These are phyloP conservation scores for Leishmania amazonensis DNA, from an alignment of 208 protist genomes.

Conservation along the genomic window DNA sequence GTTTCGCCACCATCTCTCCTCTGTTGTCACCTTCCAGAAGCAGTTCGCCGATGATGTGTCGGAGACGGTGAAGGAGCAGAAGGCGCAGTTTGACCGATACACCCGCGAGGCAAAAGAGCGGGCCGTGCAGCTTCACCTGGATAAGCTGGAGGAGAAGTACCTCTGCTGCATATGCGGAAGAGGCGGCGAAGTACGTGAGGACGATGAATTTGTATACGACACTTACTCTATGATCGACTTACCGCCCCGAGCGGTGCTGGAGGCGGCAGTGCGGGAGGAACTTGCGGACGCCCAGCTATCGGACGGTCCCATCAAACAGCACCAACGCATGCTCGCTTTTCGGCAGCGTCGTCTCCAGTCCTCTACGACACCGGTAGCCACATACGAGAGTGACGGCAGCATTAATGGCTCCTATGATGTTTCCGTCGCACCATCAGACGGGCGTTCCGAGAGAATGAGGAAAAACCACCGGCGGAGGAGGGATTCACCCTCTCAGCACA, in stretches of 20 bases:
- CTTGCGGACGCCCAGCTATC: conserved; percentile 22
- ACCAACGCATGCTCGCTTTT: conserved; percentile 8
- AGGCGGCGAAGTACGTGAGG: conserved; percentile 64
- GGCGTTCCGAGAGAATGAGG: not conserved
- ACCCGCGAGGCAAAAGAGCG: conserved; percentile 63
- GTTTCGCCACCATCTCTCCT: conserved; percentile 55
- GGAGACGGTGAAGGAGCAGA: conserved; percentile 58
- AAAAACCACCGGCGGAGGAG: not conserved
- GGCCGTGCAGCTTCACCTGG: conserved; percentile 70
- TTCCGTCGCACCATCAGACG: conserved; percentile 1
- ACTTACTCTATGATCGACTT: conserved; percentile 68
- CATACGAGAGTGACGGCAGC: conserved; percentile 18
- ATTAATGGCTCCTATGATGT: conserved; percentile 1
- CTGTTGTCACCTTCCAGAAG: conserved; percentile 76
- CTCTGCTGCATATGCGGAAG: conserved; percentile 82
- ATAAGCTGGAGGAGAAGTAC: conserved; percentile 79
- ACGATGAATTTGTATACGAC: conserved; percentile 56
- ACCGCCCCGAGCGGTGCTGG: conserved; percentile 39
- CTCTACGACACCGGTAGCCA: not conserved
- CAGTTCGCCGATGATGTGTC: conserved; percentile 81
- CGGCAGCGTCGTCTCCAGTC: conserved; percentile 4
- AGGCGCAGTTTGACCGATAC: conserved; percentile 52
- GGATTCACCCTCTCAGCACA: not conserved
- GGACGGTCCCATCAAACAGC: conserved; percentile 30
- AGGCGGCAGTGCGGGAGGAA: conserved; percentile 31